Conservation (phyloP, 345 rosid species). For the Orychophragmus violaceus region DNA sequence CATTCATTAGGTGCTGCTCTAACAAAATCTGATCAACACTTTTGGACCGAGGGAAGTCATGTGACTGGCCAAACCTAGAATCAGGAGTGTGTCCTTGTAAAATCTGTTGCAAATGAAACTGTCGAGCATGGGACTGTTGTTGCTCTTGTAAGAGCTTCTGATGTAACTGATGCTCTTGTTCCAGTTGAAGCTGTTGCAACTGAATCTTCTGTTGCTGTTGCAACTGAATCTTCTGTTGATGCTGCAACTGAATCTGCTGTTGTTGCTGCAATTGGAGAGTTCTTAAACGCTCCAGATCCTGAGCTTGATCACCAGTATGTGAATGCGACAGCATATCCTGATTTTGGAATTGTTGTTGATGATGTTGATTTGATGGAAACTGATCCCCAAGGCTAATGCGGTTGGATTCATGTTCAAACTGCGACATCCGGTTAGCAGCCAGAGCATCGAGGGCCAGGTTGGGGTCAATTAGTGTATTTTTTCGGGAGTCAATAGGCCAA, state of each 20-base stretch:
- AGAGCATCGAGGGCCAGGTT: conserved; percentile 26
- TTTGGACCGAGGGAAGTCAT: conserved; percentile 22
- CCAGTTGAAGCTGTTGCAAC: conserved; percentile 35
- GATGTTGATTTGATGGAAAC: conserved; percentile 32
- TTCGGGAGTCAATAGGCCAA: conserved; percentile 33
- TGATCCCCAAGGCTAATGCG: conserved; percentile 35
- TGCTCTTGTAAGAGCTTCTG: conserved; percentile 34
- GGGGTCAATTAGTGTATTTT: conserved; percentile 26
- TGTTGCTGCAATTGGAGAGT: conserved; percentile 38
- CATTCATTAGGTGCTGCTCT: conserved; percentile 32
- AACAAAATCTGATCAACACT: conserved; percentile 27
- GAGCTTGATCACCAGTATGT: conserved; percentile 24
- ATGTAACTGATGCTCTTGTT: conserved; percentile 35
- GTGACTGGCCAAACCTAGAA: conserved; percentile 49
- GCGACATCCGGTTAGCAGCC: conserved; percentile 34
- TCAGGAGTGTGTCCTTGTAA: conserved; percentile 52
- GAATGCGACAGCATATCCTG: conserved; percentile 28
- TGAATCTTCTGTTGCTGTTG: conserved; percentile 34
- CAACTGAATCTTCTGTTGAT: conserved; percentile 33
- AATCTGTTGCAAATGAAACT: conserved; percentile 59
- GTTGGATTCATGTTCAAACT: conserved; percentile 31
- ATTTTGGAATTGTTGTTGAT: conserved; percentile 35
- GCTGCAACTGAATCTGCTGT: conserved; percentile 22
- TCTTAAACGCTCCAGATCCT: conserved; percentile 35
- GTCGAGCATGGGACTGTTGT: conserved; percentile 54